Evolutionary conservation across 768 basidiomycete species (phyloP).

Genomic region (Lentinula lateritia): DNA sequence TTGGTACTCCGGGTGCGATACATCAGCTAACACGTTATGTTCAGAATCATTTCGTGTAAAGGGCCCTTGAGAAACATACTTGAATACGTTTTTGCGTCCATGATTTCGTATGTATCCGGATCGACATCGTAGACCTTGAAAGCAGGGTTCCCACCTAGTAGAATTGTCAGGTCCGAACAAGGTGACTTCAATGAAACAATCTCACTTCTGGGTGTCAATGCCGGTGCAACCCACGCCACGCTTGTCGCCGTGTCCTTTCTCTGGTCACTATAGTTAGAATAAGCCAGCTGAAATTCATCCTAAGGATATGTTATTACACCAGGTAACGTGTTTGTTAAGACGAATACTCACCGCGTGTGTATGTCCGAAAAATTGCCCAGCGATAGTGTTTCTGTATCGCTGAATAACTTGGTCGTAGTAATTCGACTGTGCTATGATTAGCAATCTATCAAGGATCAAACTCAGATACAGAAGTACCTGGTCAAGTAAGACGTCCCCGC

Average conservation of each 20-base stretch:
- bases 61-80: slow-evolving; percentile 25
- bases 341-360: slow-evolving; percentile 11
- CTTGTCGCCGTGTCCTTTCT: slow-evolving; percentile 39
- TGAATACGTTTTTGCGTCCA: slow-evolving; percentile 48
- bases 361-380: slow-evolving; percentile 34
- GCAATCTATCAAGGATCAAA: neutral
- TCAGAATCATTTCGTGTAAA: neutral
- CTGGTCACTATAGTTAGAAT: slow-evolving; percentile 46
- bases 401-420: slow-evolving; percentile 34
- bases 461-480: slow-evolving; percentile 28
- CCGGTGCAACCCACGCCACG: slow-evolving; percentile 46
- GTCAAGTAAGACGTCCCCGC: slow-evolving; percentile 41
- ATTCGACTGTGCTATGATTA: slow-evolving; percentile 31
- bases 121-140: slow-evolving; percentile 62
- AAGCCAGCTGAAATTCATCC: slow-evolving; percentile 58
- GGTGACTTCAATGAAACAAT: neutral
- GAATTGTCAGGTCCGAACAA: neutral
- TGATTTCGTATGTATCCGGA: slow-evolving; percentile 60
- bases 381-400: slow-evolving; percentile 30
- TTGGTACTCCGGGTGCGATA: slow-evolving; percentile 39
- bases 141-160: slow-evolving; percentile 45
- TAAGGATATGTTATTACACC: slow-evolving; percentile 10
- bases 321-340: neutral
- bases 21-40: slow-evolving; percentile 26
- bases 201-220: slow-evolving; percentile 53